These are phyloP conservation scores for Kokia cookei DNA, from an alignment of 441 rosid genomes.

Conservation along the genomic window DNA sequence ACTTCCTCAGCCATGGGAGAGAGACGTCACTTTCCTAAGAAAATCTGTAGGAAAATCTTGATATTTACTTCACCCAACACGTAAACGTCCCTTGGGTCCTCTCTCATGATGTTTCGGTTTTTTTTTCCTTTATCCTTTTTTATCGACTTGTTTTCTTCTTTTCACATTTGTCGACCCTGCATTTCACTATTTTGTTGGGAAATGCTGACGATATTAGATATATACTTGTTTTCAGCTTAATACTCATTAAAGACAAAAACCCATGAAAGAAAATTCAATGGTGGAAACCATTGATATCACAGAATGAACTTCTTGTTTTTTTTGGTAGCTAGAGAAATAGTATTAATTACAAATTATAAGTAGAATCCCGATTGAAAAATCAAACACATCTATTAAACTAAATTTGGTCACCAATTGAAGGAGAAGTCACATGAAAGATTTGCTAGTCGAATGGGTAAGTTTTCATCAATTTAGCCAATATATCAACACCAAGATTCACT, in stretches of 20 bases:
- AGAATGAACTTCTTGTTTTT: no score
- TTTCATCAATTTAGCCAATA: no score
- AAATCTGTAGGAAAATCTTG: neutral
- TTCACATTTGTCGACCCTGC: neutral
- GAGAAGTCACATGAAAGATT: no score
- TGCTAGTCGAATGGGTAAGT: no score
- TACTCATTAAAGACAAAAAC: neutral
- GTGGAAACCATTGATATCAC: neutral
- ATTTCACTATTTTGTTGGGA: neutral
- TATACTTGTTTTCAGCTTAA: neutral
- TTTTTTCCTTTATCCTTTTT: neutral
- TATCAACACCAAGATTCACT: no score
- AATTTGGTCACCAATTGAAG: no score
- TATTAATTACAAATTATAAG: no score
- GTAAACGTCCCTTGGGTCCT: neutral
- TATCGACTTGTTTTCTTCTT: neutral
- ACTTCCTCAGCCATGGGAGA: neutral
- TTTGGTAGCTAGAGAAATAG: no score
- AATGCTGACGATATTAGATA: neutral
- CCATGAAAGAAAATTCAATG: neutral
- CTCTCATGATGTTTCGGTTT: neutral
- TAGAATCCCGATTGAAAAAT: no score
- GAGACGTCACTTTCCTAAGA: slow-evolving; percentile 5
- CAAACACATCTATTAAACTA: no score
- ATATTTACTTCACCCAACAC: neutral